Percentiles rank a stretch among this genome's conserved stretches.
These are phyloP conservation scores for Aspergillus sp. DNA, from an alignment of 2,329 filamentous ascomycete genomes.

Conservation along the genomic window DNA sequence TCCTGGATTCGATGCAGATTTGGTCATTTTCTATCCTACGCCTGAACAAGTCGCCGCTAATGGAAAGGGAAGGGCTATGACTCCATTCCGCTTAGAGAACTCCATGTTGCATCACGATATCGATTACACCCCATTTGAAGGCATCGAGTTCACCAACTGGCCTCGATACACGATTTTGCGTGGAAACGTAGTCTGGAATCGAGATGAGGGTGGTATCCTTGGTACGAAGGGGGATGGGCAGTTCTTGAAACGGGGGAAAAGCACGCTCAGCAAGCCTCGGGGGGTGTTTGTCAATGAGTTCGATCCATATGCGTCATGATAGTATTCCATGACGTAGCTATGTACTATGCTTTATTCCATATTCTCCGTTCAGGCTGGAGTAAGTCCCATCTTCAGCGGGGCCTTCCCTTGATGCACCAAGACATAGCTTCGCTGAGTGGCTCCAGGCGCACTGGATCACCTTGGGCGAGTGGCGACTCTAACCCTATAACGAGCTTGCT, in stretches of 20 bases:
- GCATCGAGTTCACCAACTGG: slow-evolving; percentile 32
- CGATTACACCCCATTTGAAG: slow-evolving; percentile 39
- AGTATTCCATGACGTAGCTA: too few species aligned
- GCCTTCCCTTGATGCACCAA: too few species aligned
- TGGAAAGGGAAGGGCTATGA: slow-evolving; percentile 7
- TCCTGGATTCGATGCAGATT: slow-evolving; percentile 45
- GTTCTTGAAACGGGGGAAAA: slow-evolving; percentile 37
- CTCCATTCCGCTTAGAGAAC: slow-evolving; percentile 33
- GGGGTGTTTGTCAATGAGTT: slow-evolving; percentile 17
- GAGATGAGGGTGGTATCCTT: slow-evolving; percentile 24
- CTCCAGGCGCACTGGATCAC: too few species aligned
- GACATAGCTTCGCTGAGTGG: too few species aligned
- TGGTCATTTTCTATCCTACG: slow-evolving; percentile 43
- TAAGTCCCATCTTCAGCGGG: too few species aligned
- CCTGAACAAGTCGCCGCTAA: slow-evolving; percentile 12
- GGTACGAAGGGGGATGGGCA: slow-evolving; percentile 32
- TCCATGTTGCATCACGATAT: slow-evolving; percentile 34
- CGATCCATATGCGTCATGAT: slow-evolving; percentile 8
- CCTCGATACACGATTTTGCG: slow-evolving; percentile 34
- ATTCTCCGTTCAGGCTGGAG: too few species aligned
- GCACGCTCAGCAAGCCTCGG: slow-evolving; percentile 19
- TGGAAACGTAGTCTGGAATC: slow-evolving; percentile 32
- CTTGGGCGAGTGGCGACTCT: too few species aligned
- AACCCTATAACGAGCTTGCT: too few species aligned
- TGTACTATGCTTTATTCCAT: too few species aligned